Conservation (phyloP, 2,329 filamentous ascomycete genomes). For the Beauveria sp. region DNA sequence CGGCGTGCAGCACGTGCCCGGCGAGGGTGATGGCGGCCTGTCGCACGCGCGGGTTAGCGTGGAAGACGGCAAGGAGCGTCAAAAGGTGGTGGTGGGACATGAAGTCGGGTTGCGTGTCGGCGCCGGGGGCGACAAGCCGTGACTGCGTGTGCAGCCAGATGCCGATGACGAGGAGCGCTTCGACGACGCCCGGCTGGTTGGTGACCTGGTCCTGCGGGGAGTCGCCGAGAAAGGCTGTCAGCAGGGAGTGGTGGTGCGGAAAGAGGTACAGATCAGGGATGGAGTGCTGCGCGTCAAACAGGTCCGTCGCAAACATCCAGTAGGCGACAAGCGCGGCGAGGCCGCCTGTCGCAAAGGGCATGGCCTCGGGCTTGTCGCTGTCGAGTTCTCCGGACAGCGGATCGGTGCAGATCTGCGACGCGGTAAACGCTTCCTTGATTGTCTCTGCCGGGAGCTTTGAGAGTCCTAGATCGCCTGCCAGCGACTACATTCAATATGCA, state of each 20-base stretch:
- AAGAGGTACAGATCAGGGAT: conserved; percentile 50
- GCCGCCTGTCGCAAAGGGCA: conserved; percentile 52
- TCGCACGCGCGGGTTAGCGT: conserved; percentile 44
- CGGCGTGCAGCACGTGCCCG: conserved; percentile 47
- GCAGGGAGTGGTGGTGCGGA: conserved; percentile 49
- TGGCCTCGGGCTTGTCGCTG: conserved; percentile 39
- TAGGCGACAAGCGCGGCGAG: conserved; percentile 53
- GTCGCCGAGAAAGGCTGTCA: conserved; percentile 45
- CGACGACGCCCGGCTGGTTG: conserved; percentile 46
- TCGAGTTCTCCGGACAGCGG: conserved; percentile 41
- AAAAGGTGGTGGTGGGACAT: conserved; percentile 55
- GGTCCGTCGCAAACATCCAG: conserved; percentile 53
- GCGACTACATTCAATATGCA: conserved; percentile 30
- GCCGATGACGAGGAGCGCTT: conserved; percentile 52
- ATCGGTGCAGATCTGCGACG: conserved; percentile 33
- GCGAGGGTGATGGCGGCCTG: conserved; percentile 49
- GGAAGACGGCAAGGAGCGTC: conserved; percentile 50
- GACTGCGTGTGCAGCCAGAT: conserved; percentile 49
- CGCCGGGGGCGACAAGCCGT: conserved; percentile 29
- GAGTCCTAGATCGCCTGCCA: conserved; percentile 56
- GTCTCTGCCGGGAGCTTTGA: conserved; percentile 37
- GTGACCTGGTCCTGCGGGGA: conserved; percentile 42
- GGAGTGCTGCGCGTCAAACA: conserved; percentile 51
- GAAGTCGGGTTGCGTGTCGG: conserved; percentile 34
- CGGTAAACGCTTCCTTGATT: conserved; percentile 37